Base-by-base conservation (phyloP, 2,329 filamentous ascomycete genomes). In the Pezicula neosporulosa region DNA sequence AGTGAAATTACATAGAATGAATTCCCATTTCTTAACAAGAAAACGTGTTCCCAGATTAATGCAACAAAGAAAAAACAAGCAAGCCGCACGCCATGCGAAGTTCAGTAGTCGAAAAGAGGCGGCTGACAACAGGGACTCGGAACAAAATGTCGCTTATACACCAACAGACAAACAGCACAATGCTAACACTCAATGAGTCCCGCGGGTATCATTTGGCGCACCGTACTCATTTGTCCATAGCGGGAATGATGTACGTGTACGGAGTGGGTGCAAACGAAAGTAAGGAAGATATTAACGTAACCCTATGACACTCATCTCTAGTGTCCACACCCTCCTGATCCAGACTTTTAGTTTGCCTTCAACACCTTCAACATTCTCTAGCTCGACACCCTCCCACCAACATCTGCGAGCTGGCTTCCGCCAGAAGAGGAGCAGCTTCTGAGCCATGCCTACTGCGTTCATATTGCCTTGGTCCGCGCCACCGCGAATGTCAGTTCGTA, bases 301-400 rank as follows among this genome's bases (percentile, higher is more conserved):
- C 50, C 90, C 90, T 69, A 95, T 94, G 49, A 94, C 90, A 68
- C 89, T 94, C 90, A 99, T 99, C 77, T 99, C 94, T 53, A 99
- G 79, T 53, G 94, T 99, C 94, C 94, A 99, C 53, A 99, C 94
- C 63, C 94, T 83, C 66, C 94, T 81, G 68, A 99, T 97, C 94
- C 94, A 99, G 52, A 99, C 91, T 73, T 99, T 99, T 60, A 99
- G 78, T 68, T 86, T 90, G 48, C 92, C 93, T 47, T 96, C 84
- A 7, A 97, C 87, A 13, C 94, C 94, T 47, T 95, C 90, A 12
- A 99, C 89, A 58, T 89, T 80, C 16, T 94, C 83, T 42, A 99
- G 77, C 69, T 97, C 92, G 36, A 99, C 88, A 21, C 94, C 94
- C 70, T 99, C 94, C 94, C 94, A 99, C 94, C 94, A 99, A 77